Evolutionary conservation across 2,329 filamentous ascomycete genomes (phyloP), one percentile per base, ranked within the genome.

Genomic region (Diaporthe sp.): DNA sequence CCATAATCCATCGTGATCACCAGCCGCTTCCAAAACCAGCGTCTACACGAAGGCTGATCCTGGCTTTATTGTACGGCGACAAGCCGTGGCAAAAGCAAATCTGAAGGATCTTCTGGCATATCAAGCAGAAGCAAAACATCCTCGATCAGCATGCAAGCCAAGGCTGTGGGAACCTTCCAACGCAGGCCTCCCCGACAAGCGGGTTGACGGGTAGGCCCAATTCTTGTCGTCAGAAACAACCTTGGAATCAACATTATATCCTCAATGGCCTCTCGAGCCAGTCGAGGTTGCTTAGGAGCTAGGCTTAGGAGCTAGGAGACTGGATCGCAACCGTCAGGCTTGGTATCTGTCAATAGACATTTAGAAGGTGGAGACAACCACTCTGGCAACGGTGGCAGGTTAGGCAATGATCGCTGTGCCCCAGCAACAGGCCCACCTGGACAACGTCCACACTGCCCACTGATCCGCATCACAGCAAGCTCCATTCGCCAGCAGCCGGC

Each of bases 261-360:
- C 37, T n/a, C n/a, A n/a, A n/a, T n/a, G n/a, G n/a, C n/a, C 13
- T 30, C 25, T n/a, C 42, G 22, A 66, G 61, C 39, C 61, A 17
- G 39, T 35, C 39, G 39, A 47, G 42, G 42, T 65, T 65, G 59
- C 59, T 19, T 4, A 35, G 59, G 25, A 44, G 39, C 27, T 39
- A 12, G n/a, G 9, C 37, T 10, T 5, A 32, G 59, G 25, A 63
- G 59, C 42, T 44, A 19, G 27, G 13, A 58, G 32, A 22, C 12
- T 32, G 27, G 19, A 66, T 22, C 13, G 35, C 30, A 19, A 50
- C 22, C 22, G 42, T 22, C 44, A 37, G 61, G 42, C 61, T 66
- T 66, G 42, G 61, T 42, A 66, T 66, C 42, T 51, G 30, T 66
- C 61, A 30, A 66, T 9, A 35, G 39, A 63, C 59, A 47, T 32